Evolutionary conservation across 768 basidiomycete genomes (phyloP).

Genomic region (Phanerodontia chrysosporium): DNA sequence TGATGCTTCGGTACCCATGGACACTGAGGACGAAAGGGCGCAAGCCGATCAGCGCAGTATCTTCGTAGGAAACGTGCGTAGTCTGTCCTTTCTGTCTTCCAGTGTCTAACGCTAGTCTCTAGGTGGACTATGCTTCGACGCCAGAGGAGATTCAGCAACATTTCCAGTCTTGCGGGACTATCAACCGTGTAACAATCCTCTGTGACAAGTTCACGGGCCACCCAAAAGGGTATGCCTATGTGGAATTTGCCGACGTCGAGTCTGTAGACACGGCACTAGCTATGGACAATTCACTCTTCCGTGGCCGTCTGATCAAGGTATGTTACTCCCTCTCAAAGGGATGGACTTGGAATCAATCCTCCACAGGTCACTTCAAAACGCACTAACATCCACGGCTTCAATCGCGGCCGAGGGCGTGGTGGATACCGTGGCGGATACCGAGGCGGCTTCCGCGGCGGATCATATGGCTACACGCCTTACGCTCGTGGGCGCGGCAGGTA

Average conservation of each 20-base stretch:
- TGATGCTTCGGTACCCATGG: constrained; percentile 50
- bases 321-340: constrained; percentile 13
- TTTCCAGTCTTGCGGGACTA: constrained; percentile 95
- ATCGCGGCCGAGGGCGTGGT: constrained; percentile 71
- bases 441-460: constrained; percentile 59
- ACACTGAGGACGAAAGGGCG: constrained; percentile 82
- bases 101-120: background rate
- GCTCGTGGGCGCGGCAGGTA: constrained; percentile 66
- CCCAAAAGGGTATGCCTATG: constrained; percentile 98
- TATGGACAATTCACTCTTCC: constrained; percentile 95
- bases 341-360: background rate
- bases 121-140: constrained; percentile 98
- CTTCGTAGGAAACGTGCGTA: constrained; percentile 91
- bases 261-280: constrained; percentile 88
- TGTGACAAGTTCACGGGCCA: constrained; percentile 99
- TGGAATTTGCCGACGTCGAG: constrained; percentile 93
- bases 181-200: constrained; percentile 97
- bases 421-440: constrained; percentile 43
- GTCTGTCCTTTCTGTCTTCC: background rate
- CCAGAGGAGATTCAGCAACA: constrained; percentile 98
- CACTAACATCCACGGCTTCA: constrained; percentile 93
- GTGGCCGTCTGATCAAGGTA: constrained; percentile 90
- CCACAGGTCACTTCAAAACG: constrained; percentile 88
- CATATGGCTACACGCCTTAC: constrained; percentile 57
- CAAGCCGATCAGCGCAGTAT: constrained; percentile 82